Percentiles rank a stretch among this genome's conserved stretches.
These are phyloP conservation scores for Leccinum arenicola DNA, from an alignment of 768 basidiomycete genomes.

Conservation along the genomic window DNA sequence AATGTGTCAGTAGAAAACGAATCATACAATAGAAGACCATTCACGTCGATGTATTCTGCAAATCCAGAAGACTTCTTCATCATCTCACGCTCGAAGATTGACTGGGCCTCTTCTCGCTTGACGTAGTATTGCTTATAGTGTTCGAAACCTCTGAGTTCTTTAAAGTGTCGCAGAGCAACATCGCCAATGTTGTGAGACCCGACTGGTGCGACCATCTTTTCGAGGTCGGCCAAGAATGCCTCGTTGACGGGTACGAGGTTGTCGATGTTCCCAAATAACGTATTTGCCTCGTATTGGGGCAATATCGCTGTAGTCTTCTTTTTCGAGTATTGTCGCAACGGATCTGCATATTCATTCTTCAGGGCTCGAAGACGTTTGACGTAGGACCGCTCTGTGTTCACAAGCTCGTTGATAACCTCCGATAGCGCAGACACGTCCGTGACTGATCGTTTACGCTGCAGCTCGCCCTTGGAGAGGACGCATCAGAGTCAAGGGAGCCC, in stretches of 20 bases:
- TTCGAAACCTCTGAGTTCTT: conserved; percentile 79
- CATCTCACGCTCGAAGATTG: conserved; percentile 81
- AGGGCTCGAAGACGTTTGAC: conserved; percentile 78
- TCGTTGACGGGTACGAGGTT: conserved; percentile 86
- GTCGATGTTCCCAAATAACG: conserved; percentile 92
- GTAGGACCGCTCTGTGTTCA: conserved; percentile 87
- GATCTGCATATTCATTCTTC: conserved; percentile 88
- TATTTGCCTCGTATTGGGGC: conserved; percentile 87
- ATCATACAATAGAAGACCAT: conserved; percentile 27
- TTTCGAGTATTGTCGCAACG: conserved; percentile 80
- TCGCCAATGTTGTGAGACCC: conserved; percentile 69
- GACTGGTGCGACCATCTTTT: conserved; percentile 68
- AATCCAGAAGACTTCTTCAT: conserved; percentile 80
- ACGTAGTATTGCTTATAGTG: conserved; percentile 89
- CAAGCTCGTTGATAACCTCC: conserved; percentile 81
- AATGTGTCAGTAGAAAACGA: conserved; percentile 6
- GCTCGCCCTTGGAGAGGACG: conserved; percentile 16
- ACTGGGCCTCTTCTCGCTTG: conserved; percentile 90
- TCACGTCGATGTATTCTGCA: conserved; percentile 82
- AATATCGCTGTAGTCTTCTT: conserved; percentile 86
- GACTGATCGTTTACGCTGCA: conserved; percentile 51
- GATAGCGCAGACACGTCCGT: conserved; percentile 64
- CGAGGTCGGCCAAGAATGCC: conserved; percentile 78
- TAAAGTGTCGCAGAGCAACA: conserved; percentile 84
- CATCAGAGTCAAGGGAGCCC: conserved; percentile 12